Base-by-base conservation (phyloP, 1,139 yeast species). In the Taphrina sp. region DNA sequence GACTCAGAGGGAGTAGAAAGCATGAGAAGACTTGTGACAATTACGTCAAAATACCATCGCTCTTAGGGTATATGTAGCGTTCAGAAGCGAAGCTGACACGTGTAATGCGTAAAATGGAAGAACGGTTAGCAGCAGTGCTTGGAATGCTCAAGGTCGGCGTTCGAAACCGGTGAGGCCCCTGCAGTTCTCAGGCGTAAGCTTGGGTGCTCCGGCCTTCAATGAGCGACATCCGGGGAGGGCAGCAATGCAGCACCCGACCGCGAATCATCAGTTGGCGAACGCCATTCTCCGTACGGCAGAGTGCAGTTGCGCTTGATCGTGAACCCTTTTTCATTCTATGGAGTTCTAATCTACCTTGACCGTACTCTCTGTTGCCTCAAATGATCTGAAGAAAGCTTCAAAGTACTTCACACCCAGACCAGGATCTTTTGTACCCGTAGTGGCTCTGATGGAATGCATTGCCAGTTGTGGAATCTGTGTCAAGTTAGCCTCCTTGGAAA, bases 371-470 rank as follows among this genome's bases (percentile, higher is more conserved):
- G 62, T 64, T 16, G 57, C 68, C 52, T 66, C 65, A 73, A 73
- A 80, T 57, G 73, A 67, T 63, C 77, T 80, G 67, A 80, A 88
- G 68, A 78, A 92, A 5, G 81, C 76, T 65, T 76, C 78, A 70
- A 88, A 89, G 64, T 87, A 75, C 52, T 74, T 72, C 47, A 81
- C 78, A 60, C 89, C 83, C 54, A 78, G 76, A 60, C 76, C 80
- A 36, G 89, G 77, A 69, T 90, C 98, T 60, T 74, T 76, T 37
- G 90, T 73, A n/a, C 96, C 96, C 39, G 94, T 90, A 4, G 96
- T 87, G 67, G 94, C 97, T 67, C 97, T 81, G 60, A 89, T 85
- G 2, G 95, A 85, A 69, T 90, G 98, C 98, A 90, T 90, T 56
- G 95, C 84, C 65, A 90, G 74, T 68, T 89, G 95, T 1, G 96